A percentile compares a stretch with the other conserved stretches of the same genome.
phyloP scores from a whole-genome alignment of 2,329 filamentous ascomycete genomes.

The Diaporthe sp. region DNA sequence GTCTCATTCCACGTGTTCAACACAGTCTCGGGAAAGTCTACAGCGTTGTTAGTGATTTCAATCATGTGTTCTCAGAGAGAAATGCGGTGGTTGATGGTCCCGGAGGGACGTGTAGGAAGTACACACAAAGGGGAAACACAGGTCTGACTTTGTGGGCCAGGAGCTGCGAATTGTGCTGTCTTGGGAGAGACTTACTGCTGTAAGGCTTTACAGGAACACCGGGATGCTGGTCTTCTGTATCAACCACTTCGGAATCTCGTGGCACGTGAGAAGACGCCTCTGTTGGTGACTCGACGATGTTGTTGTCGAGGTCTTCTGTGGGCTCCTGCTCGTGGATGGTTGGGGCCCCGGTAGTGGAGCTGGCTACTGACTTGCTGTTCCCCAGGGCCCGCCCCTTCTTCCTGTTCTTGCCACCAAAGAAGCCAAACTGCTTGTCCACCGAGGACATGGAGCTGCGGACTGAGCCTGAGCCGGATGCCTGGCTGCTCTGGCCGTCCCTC shows the following conservation, averaged over 20 bases:
- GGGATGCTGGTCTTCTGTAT: background rate
- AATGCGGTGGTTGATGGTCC: background rate
- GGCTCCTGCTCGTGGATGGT: constrained; percentile 37
- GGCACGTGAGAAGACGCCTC: background rate
- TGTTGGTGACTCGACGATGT: background rate
- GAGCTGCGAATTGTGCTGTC: background rate
- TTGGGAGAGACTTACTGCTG: constrained; percentile 26
- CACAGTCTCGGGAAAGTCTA: constrained; percentile 55
- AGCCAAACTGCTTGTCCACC: constrained; percentile 55
- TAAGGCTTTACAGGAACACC: background rate
- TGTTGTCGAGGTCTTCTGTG: background rate
- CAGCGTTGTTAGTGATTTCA: constrained; percentile 10
- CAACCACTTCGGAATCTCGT: background rate
- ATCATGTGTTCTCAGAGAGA: background rate
- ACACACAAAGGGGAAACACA: background rate
- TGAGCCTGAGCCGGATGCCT: constrained; percentile 52
- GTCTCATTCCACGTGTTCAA: constrained; percentile 60
- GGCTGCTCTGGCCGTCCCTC: constrained; percentile 46
- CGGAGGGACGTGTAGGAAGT: background rate
- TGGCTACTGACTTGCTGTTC: constrained; percentile 43
- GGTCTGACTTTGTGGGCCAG: no score
- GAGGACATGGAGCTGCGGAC: constrained; percentile 60
- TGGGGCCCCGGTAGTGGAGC: constrained; percentile 34
- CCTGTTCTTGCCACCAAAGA: constrained; percentile 58
- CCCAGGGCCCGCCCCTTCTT: constrained; percentile 49